A percentile compares a stretch with the other conserved stretches of the same genome.
These are phyloP conservation scores for Eimeria sp. DNA, from an alignment of 169 alveolate genomes.

Conservation along the genomic window DNA sequence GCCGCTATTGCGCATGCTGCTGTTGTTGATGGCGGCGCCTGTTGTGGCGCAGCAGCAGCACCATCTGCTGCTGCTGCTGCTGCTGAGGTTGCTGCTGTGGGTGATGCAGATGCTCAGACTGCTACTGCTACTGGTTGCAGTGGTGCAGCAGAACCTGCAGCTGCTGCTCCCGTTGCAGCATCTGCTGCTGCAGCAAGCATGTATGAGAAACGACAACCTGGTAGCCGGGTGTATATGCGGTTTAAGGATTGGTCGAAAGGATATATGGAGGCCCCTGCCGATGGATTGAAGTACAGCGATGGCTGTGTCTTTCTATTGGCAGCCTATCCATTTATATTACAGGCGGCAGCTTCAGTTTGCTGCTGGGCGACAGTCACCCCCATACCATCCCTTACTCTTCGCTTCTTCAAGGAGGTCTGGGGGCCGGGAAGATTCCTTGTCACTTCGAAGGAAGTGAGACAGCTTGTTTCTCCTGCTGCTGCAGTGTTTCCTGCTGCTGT, in stretches of 20 bases:
- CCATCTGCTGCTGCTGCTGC: neutral
- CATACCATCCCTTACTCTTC: slow-evolving; percentile 75
- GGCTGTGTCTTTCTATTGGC: slow-evolving; percentile 76
- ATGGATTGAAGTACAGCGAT: slow-evolving; percentile 58
- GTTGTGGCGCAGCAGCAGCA: neutral
- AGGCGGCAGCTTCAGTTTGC: slow-evolving; percentile 14
- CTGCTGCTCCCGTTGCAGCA: neutral
- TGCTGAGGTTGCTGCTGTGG: neutral
- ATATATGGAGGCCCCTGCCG: neutral
- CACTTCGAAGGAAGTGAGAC: slow-evolving; percentile 28
- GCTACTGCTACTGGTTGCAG: neutral
- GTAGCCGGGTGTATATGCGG: neutral
- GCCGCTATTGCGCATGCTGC: slow-evolving; percentile 24
- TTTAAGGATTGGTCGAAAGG: slow-evolving; percentile 38
- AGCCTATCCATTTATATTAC: slow-evolving; percentile 59
- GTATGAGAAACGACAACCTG: neutral
- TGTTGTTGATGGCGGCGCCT: neutral
- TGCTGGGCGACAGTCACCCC: slow-evolving; percentile 76
- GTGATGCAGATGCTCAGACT: neutral
- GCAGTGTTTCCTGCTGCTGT: neutral
- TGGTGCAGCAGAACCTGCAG: neutral
- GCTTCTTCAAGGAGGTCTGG: slow-evolving; percentile 62
- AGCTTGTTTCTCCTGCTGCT: neutral
- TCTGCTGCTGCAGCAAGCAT: slow-evolving; percentile 1
- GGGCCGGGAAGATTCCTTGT: slow-evolving; percentile 36